These are phyloP conservation scores for Taphrina betulina DNA, from an alignment of 1,139 yeast species.

Conservation along the genomic window DNA sequence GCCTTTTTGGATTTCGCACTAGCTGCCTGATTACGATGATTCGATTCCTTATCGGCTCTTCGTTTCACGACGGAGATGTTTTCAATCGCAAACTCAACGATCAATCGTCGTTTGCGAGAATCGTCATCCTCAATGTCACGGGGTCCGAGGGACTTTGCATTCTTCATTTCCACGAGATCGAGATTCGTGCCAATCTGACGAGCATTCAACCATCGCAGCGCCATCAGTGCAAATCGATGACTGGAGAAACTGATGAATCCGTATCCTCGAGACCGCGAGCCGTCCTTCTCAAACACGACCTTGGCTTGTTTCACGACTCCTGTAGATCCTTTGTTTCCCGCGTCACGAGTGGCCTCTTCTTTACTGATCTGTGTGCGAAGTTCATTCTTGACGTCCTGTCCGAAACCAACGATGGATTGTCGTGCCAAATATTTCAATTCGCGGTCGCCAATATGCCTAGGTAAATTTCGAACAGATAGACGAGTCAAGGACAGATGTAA, in stretches of 20 bases:
- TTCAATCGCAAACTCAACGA: conserved; percentile 94
- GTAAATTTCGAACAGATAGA: conserved; percentile 88
- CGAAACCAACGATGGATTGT: conserved; percentile 91
- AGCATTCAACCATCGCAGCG: conserved; percentile 93
- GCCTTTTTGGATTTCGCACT: conserved; percentile 14
- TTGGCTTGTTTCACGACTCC: conserved; percentile 95
- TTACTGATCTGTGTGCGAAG: conserved; percentile 80
- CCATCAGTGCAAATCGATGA: conserved; percentile 93
- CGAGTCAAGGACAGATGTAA: conserved; percentile 89
- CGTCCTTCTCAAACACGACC: conserved; percentile 85
- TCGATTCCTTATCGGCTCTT: conserved; percentile 67
- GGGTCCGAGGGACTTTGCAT: conserved; percentile 54
- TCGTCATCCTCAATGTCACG: conserved; percentile 13
- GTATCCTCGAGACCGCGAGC: conserved; percentile 86
- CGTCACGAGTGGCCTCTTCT: conserved; percentile 72
- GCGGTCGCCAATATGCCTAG: conserved; percentile 86
- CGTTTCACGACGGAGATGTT: conserved; percentile 90
- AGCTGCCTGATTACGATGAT: conserved; percentile 48
- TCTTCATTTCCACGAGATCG: conserved; percentile 60
- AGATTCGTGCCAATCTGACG: conserved; percentile 67
- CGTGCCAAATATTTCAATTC: conserved; percentile 89
- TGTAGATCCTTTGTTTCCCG: conserved; percentile 58
- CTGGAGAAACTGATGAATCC: conserved; percentile 93
- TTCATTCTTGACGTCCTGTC: conserved; percentile 78
- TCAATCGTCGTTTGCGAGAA: conserved; percentile 64